Evolutionary conservation across 805 yeast genomes (phyloP), one percentile per base, ranked within the genome.

Genomic region (Candida ficus): DNA sequence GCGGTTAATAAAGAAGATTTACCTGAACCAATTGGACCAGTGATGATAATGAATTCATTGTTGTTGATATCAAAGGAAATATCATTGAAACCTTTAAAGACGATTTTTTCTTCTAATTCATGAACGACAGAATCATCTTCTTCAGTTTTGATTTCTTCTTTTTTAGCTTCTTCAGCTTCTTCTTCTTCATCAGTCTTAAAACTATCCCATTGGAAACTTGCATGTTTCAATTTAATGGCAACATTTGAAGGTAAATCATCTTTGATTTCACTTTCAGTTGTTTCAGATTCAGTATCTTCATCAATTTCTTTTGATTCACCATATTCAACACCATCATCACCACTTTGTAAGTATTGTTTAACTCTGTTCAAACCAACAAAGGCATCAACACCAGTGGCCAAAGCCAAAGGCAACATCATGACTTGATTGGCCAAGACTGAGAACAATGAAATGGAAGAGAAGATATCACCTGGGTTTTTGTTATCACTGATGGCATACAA

Each of bases 11-110:
- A 62, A 0, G 90, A 81, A 0, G 89, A 68, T 57, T 85, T 85
- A 35, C 95, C 95, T 3, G 83, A 69, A 1, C 95, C 95, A 52
- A 85, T 83, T 3, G 78, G 55, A 26, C 95, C 95, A 0, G 91
- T 83, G 20, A 85, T 70, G 44, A 83, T 83, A 7, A 85, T 63
- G 42, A 85, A 80, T 55, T 83, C 90, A 17, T 80, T 80, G 36
- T 70, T 71, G 32, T 67, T 58, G 43, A 83, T 65, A 0, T 62
- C 50, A 14, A 83, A 51, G 38, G 72, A 62, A 37, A 80, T 58
- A 46, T 77, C 50, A 8, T 55, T 46, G 33, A 81, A 66, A 2
- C 81, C 78, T 7, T 64, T 57, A 48, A 77, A 77, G 3, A 53
- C 52, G 2, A 60, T 17, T 33, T 50, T 53, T 25, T 50, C 50